Evolutionary conservation across 2,329 filamentous ascomycete species (phyloP), one percentile per base, ranked within the genome.

Genomic region (Didymella lethalis): DNA sequence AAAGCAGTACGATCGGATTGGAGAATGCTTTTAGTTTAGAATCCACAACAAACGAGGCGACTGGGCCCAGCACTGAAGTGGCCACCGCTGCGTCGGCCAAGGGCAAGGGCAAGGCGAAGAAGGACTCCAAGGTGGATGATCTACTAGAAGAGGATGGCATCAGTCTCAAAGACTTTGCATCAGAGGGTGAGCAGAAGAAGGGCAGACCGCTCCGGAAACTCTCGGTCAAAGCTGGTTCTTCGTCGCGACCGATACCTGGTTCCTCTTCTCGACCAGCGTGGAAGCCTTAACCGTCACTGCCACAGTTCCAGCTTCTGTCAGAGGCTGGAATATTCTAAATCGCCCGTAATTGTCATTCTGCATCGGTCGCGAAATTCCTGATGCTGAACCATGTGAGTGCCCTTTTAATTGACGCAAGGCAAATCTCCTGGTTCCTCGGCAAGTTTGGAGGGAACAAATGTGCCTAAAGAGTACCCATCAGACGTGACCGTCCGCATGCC

Each of bases 131-230:
- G 11, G 40, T 28, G n/a, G 49, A 53, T 8, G 26, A 4, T 2
- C 32, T 59, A 40, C 14, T 41, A 10, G 36, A 32, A 12, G 48
- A 53, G 25, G 55, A 46, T 8, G 31, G 40, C 2, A 38, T 48
- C n/a, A 40, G 45, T 40, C 18, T 45, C 14, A 38, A 34, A 25
- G 45, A 58, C 34, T 54, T 48, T 18, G 55, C 49, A 8, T 31
- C 14, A 14, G 29, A 45, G 10, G 12, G 14, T 2, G 31, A 53
- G 5, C 41, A 41, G 11, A 26, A 43, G 10, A 34, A 54, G 28
- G 46, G 18, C 18, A 31, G 16, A 2, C 0, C 28, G 23, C 16
- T 41, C 14, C 31, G 45, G 8, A 54, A 32, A 14, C 38, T 59
- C 36, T 46, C 50, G 6, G 4, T 46, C 49, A 41, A 34, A n/a